Evolutionary conservation across 352 stramenopile species (phyloP).

Genomic region (Phytophthora megakarya): DNA sequence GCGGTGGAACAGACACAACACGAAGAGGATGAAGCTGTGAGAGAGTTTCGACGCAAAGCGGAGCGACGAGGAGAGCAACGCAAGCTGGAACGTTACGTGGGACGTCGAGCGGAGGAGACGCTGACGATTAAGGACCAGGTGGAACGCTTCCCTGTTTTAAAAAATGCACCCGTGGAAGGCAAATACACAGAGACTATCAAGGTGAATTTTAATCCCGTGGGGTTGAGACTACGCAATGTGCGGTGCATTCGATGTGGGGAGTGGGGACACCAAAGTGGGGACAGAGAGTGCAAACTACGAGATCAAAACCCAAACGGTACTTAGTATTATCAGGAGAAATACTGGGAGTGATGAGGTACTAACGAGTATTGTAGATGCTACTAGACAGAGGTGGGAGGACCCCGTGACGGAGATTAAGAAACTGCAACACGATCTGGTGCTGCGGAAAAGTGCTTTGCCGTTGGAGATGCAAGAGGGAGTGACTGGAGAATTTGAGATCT

Average conservation of each 20-base stretch:
- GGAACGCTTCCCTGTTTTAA: slow-evolving; percentile 89
- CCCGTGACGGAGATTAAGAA: slow-evolving; percentile 74
- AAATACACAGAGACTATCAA: slow-evolving; percentile 81
- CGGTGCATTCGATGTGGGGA: slow-evolving; percentile 79
- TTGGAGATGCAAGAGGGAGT: slow-evolving; percentile 63
- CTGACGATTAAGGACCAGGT: slow-evolving; percentile 86
- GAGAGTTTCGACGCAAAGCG: slow-evolving; percentile 66
- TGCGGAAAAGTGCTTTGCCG: slow-evolving; percentile 59
- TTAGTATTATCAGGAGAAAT: too few species aligned
- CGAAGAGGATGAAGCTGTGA: slow-evolving; percentile 65
- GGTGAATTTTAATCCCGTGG: slow-evolving; percentile 90
- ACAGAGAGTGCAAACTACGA: slow-evolving; percentile 78
- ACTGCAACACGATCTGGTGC: slow-evolving; percentile 64
- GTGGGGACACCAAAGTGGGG: slow-evolving; percentile 86
- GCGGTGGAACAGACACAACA: slow-evolving; percentile 34
- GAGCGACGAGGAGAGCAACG: slow-evolving; percentile 53
- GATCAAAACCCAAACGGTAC: slow-evolving; percentile 77
- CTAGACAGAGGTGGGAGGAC: slow-evolving; percentile 71
- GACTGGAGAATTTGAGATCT: slow-evolving; percentile 54
- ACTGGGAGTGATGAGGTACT: slow-evolving; percentile 7
- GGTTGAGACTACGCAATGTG: slow-evolving; percentile 83
- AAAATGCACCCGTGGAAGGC: slow-evolving; percentile 87
- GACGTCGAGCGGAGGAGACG: slow-evolving; percentile 62
- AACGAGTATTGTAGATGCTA: slow-evolving; percentile 51
- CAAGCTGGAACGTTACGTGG: slow-evolving; percentile 79